These are phyloP conservation scores for Chimonanthus salicifolius DNA, from an alignment of 164 flowering plant species.

Conservation along the genomic window DNA sequence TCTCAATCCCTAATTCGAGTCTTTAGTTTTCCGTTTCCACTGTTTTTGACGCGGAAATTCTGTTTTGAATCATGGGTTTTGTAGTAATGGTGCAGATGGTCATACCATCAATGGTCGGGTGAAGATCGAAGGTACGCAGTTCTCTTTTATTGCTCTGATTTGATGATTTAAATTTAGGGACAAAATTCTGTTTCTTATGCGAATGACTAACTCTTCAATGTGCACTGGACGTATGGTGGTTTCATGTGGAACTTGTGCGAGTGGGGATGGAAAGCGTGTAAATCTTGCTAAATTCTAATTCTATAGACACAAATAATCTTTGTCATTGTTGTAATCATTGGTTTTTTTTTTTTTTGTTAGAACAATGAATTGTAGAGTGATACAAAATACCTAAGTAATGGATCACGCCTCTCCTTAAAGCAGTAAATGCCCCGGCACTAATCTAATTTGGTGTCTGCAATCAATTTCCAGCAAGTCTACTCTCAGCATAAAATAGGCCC, in stretches of 20 bases:
- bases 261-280: background rate
- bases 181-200: background rate
- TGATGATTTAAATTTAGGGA: background rate
- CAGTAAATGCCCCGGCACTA: too few species aligned
- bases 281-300: background rate
- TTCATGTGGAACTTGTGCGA: background rate
- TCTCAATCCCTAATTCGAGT: too few species aligned
- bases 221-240: background rate
- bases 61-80: background rate
- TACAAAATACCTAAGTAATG: too few species aligned
- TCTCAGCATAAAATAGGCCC: too few species aligned
- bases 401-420: too few species aligned
- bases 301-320: background rate
- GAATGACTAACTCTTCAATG: background rate
- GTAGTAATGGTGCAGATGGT: constrained; percentile 39
- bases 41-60: too few species aligned
- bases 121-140: constrained; percentile 36
- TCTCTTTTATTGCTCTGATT: background rate
- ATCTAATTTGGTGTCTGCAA: too few species aligned
- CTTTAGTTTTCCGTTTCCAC: too few species aligned
- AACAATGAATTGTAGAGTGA: too few species aligned
- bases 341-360: too few species aligned
- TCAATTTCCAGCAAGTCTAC: too few species aligned
- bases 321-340: too few species aligned
- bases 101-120: constrained; percentile 48